These are phyloP conservation scores for Alternaria brassicae DNA, from an alignment of 2,329 filamentous ascomycete species.

Conservation along the genomic window DNA sequence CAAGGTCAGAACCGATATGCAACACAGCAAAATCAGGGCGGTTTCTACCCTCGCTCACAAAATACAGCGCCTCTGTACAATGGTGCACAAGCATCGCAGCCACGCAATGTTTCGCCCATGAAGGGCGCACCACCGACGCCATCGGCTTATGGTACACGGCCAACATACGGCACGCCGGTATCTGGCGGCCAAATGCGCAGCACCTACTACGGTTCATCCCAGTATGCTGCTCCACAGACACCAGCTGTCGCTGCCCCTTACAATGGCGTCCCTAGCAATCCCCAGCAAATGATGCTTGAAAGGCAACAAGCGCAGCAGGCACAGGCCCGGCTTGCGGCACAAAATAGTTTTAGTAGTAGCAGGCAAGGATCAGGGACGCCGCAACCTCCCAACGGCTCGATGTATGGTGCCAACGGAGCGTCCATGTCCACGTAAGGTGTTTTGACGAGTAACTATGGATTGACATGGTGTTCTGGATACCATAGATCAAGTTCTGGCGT, in stretches of 20 bases:
- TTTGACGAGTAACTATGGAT: constrained; percentile 4
- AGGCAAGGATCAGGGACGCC: constrained; percentile 48
- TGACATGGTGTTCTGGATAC: constrained; percentile 22
- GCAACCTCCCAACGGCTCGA: constrained; percentile 44
- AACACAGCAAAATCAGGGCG: constrained; percentile 37
- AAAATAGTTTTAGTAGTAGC: constrained; percentile 44
- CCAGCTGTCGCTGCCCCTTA: constrained; percentile 32
- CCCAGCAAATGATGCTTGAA: constrained; percentile 48
- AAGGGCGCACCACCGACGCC: constrained; percentile 36
- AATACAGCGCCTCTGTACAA: constrained; percentile 45
- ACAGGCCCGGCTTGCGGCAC: constrained; percentile 47
- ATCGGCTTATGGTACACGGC: constrained; percentile 37
- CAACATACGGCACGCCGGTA: constrained; percentile 38
- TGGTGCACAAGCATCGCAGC: constrained; percentile 36
- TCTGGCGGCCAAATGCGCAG: constrained; percentile 41
- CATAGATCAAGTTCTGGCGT: constrained; percentile 29
- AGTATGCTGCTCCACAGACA: constrained; percentile 43
- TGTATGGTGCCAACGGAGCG: constrained; percentile 11
- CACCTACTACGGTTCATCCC: constrained; percentile 44
- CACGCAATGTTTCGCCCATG: constrained; percentile 47
- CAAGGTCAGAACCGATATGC: constrained; percentile 45
- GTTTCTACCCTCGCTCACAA: constrained; percentile 45
- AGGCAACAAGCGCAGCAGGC: constrained; percentile 46
- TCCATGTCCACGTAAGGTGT: constrained; percentile 33
- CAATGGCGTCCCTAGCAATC: constrained; percentile 31